phyloP scores from a whole-genome alignment of 805 yeast genomes.

The Metschnikowia colocasiae region DNA sequence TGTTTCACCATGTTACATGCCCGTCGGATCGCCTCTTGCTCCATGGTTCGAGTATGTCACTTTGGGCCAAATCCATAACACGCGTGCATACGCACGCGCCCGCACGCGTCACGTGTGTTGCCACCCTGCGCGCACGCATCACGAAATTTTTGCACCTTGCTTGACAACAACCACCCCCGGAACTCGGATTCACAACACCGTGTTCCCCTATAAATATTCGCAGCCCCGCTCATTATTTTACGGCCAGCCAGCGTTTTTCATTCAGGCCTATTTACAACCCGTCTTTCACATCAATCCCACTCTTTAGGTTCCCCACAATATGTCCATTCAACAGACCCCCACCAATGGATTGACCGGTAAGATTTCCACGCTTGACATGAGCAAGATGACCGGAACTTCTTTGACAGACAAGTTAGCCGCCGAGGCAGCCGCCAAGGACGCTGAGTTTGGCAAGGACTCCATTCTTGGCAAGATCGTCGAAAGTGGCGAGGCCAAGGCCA shows the following conservation, averaged over 20 bases:
- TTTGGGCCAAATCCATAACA: background rate
- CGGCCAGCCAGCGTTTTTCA: background rate
- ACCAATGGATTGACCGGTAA: slow-evolving; percentile 45
- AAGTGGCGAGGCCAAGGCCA: slow-evolving; percentile 11
- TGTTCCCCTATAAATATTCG: slow-evolving; percentile 11
- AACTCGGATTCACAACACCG: slow-evolving; percentile 12
- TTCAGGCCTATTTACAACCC: background rate
- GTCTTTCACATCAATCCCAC: background rate
- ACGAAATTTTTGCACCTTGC: slow-evolving; percentile 8
- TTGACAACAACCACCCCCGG: slow-evolving; percentile 11
- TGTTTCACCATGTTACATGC: background rate
- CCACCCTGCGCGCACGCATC: slow-evolving; percentile 5
- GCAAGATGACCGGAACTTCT: slow-evolving; percentile 30
- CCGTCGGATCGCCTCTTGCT: no score
- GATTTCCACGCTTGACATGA: slow-evolving; percentile 39
- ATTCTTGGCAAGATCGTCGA: slow-evolving; percentile 18
- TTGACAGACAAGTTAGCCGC: slow-evolving; percentile 43
- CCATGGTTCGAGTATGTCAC: background rate
- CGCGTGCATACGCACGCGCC: slow-evolving; percentile 9
- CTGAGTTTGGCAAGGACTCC: slow-evolving; percentile 16
- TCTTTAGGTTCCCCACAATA: background rate
- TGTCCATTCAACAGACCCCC: slow-evolving; percentile 42
- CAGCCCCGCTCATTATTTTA: background rate
- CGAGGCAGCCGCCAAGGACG: slow-evolving; percentile 23
- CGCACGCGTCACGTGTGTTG: slow-evolving; percentile 6